phyloP scores from a whole-genome alignment of 1,284 basidiomycete genomes.

The Cutaneotrichosporon curvatum region DNA sequence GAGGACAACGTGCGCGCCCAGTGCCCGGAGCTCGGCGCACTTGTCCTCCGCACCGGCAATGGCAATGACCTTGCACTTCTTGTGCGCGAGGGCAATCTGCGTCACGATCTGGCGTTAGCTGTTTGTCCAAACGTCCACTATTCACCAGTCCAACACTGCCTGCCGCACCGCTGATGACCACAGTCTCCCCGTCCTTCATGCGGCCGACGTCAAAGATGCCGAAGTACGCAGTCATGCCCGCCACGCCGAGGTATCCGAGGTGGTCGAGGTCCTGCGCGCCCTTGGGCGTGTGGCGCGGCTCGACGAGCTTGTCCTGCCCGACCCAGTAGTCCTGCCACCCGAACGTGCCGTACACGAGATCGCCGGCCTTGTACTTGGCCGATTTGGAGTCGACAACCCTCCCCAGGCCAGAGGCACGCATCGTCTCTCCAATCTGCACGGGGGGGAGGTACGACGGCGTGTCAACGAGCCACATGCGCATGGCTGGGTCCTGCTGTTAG shows the following conservation, averaged over 20 bases:
- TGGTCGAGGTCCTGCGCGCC: conserved; percentile 63
- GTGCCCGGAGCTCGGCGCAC: conserved; percentile 70
- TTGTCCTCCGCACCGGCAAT: conserved; percentile 75
- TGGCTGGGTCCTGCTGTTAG: conserved; percentile 59
- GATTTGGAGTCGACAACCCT: conserved; percentile 57
- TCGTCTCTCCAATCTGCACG: conserved; percentile 70
- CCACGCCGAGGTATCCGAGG: conserved; percentile 64
- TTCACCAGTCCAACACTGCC: conserved; percentile 62
- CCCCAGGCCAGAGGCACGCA: conserved; percentile 68
- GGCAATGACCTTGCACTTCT: conserved; percentile 63
- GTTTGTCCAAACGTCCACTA: conserved; percentile 4
- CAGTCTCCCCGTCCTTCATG: conserved; percentile 70
- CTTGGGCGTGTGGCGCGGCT: conserved; percentile 51
- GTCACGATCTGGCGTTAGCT: conserved; percentile 58
- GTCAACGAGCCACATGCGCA: conserved; percentile 75
- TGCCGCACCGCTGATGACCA: conserved; percentile 80
- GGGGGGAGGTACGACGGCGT: conserved; percentile 52
- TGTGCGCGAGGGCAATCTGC: conserved; percentile 50
- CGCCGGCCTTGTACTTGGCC: conserved; percentile 55
- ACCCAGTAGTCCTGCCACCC: conserved; percentile 75
- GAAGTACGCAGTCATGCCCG: conserved; percentile 78
- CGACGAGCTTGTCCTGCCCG: conserved; percentile 53
- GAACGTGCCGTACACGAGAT: conserved; percentile 50
- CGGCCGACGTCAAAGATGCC: conserved; percentile 73
- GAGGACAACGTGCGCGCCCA: conserved; percentile 73